Base-by-base conservation (phyloP, 2,329 filamentous ascomycete species). In the Paradendryphiella salina region DNA sequence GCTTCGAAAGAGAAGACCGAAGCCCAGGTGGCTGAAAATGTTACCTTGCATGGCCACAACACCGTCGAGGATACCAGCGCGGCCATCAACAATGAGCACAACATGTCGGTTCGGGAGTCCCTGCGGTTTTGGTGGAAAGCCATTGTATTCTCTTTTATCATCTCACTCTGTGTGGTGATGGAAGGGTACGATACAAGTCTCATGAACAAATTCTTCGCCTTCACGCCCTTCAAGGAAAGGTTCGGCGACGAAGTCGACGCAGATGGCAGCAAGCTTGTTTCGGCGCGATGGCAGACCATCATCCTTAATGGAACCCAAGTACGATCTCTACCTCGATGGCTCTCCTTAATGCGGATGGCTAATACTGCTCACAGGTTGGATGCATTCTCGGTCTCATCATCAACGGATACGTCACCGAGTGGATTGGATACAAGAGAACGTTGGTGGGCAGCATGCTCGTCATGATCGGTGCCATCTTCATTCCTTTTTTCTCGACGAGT, bases 161-260 rank as follows among this genome's bases (percentile, higher is more conserved):
- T 96, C 70, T 93, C 88, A 9, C 90, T 88, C 0, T 90, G 87
- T 69, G 92, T 95, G 66, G 84, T 84, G 60, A 96, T 96, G 90
- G 90, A 95, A 72, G 90, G 89, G 13, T 94, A 90, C 75, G 89
- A 95, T 68, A 80, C 92, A 50, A 85, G 82, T 61, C 77, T 94
- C 49, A 85, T 92, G 71, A 89, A 86, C 76, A 90, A 90, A 72
- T 89, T 92, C 65, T 90, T 83, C 56, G 75, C 66, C 18, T 75
- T 75, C 43, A 67, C 69, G 11, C 64, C 70, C 3, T 78, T 78
- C 68, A 69, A 73, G 38, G 58, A 66, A 43, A 66, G 65, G 32
- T 78, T 73, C 43, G 76, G 76, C 20, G 66, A 70, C 35, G 61
- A 69, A 5, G 57, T 60, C 14, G 52, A 65, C 13, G 49, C 63